These are phyloP conservation scores for Aspergillus diversus DNA, from an alignment of 495 filamentous ascomycete species.

Conservation along the genomic window DNA sequence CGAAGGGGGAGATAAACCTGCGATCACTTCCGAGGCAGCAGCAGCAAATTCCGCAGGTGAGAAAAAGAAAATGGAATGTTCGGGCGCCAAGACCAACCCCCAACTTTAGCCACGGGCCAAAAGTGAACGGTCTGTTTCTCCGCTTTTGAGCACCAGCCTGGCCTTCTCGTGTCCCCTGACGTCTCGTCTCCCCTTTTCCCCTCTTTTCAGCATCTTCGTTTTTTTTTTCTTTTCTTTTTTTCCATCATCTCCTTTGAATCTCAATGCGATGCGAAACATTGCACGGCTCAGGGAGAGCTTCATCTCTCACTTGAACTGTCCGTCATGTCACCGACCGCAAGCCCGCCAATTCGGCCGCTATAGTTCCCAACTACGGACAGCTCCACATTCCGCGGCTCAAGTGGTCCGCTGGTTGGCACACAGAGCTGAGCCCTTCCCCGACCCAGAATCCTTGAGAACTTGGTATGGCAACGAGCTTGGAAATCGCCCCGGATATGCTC, in stretches of 20 bases:
- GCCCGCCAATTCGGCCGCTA: slow-evolving; percentile 16
- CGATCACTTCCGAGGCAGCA: slow-evolving; percentile 3
- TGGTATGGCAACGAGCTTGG: neutral
- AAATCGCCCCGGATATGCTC: neutral
- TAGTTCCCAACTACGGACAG: slow-evolving; percentile 12
- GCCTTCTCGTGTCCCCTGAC: neutral
- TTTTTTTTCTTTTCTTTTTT: slow-evolving; percentile 10
- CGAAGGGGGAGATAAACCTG: neutral
- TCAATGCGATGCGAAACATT: slow-evolving; percentile 29
- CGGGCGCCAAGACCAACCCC: slow-evolving; percentile 21
- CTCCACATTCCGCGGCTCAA: slow-evolving; percentile 6
- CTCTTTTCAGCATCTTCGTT: neutral
- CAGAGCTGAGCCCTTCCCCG: neutral
- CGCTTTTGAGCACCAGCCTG: slow-evolving; percentile 14
- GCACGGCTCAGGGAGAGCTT: slow-evolving; percentile 28
- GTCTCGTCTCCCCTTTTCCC: neutral
- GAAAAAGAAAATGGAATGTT: slow-evolving; percentile 14
- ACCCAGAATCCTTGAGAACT: neutral
- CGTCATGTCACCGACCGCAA: slow-evolving; percentile 21
- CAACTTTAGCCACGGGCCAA: slow-evolving; percentile 3
- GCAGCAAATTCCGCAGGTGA: slow-evolving; percentile 11
- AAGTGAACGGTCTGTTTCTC: slow-evolving; percentile 10
- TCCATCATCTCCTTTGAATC: slow-evolving; percentile 4
- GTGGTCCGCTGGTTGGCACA: slow-evolving; percentile 6
- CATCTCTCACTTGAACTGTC: slow-evolving; percentile 27